These are phyloP conservation scores for Malus orientalis DNA, from an alignment of 306 rosid species.

Conservation along the genomic window DNA sequence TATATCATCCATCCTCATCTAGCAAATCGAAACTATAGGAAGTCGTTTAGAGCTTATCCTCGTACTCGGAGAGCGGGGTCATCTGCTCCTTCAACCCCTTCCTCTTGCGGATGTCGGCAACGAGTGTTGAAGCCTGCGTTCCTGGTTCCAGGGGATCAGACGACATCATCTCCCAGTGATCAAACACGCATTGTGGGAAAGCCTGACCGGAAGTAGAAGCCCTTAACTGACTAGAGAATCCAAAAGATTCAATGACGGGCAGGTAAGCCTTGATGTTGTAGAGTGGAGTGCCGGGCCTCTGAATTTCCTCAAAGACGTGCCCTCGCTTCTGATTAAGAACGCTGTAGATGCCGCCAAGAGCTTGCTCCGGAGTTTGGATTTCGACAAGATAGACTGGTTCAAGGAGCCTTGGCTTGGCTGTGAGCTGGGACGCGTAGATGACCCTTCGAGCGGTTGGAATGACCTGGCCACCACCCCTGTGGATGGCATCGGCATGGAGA, in stretches of 20 bases:
- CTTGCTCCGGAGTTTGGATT: conserved; percentile 51
- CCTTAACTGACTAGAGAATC: conserved; percentile 49
- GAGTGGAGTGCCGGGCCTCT: conserved; percentile 53
- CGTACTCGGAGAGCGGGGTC: conserved; percentile 73
- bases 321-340: conserved; percentile 64
- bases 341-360: conserved; percentile 59
- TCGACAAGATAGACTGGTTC: conserved; percentile 54
- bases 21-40: no score
- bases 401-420: conserved; percentile 58
- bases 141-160: conserved; percentile 76
- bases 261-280: conserved; percentile 61
- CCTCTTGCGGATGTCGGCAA: conserved; percentile 69
- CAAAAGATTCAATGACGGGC: conserved; percentile 44
- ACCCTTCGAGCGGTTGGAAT: conserved; percentile 58
- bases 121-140: conserved; percentile 54
- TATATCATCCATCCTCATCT: not conserved
- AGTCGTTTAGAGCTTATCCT: conserved; percentile 55
- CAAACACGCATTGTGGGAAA: conserved; percentile 83
- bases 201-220: conserved; percentile 97
- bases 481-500: conserved; percentile 59
- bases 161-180: conserved; percentile 87
- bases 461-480: conserved; percentile 63
- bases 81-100: conserved; percentile 87
- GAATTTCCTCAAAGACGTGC: conserved; percentile 60
- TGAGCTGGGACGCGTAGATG: conserved; percentile 49